Percentiles rank a stretch among this genome's conserved stretches.
These are phyloP conservation scores for Erodium maritimum DNA, from an alignment of 345 rosid genomes.

Conservation along the genomic window DNA sequence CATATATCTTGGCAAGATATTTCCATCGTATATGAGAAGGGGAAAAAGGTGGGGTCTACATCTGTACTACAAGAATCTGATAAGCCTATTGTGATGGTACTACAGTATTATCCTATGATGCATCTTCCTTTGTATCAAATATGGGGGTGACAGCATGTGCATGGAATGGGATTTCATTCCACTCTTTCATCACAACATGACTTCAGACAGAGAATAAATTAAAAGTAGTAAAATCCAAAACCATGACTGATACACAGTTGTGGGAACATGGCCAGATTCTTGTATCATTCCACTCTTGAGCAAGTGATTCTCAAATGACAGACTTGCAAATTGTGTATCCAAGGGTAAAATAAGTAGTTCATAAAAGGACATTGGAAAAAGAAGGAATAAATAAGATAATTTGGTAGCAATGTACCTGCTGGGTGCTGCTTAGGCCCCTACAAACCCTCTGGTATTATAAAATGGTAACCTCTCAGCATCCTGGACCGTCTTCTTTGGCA, in stretches of 20 bases:
- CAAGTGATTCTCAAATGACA: no score
- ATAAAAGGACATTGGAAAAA: background rate
- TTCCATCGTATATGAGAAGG: background rate
- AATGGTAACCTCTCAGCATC: background rate
- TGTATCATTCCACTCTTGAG: background rate
- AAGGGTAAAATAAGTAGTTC: no score
- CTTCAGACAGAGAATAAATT: background rate
- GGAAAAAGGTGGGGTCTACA: background rate
- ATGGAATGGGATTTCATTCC: background rate
- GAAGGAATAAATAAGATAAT: background rate
- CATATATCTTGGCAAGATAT: no score
- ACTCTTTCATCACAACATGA: background rate
- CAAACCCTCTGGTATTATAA: background rate
- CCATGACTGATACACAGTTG: background rate
- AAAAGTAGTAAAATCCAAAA: background rate
- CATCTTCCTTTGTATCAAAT: background rate
- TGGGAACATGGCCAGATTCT: background rate
- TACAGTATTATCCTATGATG: no score
- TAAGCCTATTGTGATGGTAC: no score
- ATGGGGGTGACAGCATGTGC: background rate
- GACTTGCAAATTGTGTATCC: no score
- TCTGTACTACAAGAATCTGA: no score
- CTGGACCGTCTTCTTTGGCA: background rate
- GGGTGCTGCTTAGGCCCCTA: conserved; percentile 2
- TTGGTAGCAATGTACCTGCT: background rate